Conservation (phyloP, 2,329 filamentous ascomycete species). For the Aspergillus unguis region DNA sequence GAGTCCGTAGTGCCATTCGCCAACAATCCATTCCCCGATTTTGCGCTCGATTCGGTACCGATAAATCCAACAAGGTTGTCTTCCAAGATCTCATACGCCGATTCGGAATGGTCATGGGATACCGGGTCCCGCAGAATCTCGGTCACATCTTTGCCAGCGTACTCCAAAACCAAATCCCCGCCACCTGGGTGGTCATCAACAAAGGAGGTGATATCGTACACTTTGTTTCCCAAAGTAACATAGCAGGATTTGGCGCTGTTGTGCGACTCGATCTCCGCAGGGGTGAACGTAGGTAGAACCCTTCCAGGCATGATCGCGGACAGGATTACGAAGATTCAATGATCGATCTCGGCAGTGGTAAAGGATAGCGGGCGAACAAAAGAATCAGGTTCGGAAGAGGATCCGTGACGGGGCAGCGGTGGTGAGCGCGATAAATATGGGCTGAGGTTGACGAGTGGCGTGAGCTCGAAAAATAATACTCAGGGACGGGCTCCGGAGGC, state of each 20-base stretch:
- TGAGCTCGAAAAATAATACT: constrained; percentile 22
- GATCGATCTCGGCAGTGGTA: not conserved
- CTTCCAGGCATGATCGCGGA: constrained; percentile 66
- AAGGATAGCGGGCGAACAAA: not conserved
- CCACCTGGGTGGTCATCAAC: constrained; percentile 88
- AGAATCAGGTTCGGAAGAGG: constrained; percentile 11
- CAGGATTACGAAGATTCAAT: not conserved
- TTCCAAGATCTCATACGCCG: constrained; percentile 93
- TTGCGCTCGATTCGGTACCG: constrained; percentile 55
- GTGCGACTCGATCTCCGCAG: constrained; percentile 75
- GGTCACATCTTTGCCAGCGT: constrained; percentile 80
- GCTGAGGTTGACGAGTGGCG: constrained; percentile 18
- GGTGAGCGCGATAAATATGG: constrained; percentile 17
- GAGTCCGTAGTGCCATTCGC: constrained; percentile 29
- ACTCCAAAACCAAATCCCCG: constrained; percentile 80
- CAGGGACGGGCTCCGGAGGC: constrained; percentile 19
- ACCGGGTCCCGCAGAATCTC: constrained; percentile 76
- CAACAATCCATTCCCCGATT: constrained; percentile 35
- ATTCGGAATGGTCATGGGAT: constrained; percentile 83
- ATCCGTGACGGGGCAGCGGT: constrained; percentile 6
- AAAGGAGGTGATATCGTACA: constrained; percentile 94
- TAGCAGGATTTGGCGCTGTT: constrained; percentile 82
- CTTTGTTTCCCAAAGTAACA: constrained; percentile 82
- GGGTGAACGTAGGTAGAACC: constrained; percentile 78
- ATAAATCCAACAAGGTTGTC: constrained; percentile 83